Percentiles rank a stretch among this genome's conserved stretches.
Evolutionary conservation across 306 rosid genomes (phyloP).

Genomic region (Canavalia gladiata): DNA sequence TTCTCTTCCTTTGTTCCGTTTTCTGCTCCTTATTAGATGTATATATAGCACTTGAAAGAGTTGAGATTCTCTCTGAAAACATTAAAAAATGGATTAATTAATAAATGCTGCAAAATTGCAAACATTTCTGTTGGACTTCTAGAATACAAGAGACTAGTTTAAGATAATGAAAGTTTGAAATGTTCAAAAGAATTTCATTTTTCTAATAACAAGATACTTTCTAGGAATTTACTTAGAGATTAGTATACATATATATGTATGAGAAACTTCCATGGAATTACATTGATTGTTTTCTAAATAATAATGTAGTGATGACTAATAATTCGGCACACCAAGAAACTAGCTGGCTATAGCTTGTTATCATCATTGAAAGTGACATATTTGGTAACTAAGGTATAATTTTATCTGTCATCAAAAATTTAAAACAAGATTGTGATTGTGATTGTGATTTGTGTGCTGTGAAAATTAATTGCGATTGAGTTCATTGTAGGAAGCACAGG

Average conservation of each 20-base stretch:
- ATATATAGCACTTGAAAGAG: neutral
- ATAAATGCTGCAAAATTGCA: neutral
- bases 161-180: conserved; percentile 4
- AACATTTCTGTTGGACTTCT: neutral
- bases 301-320: neutral
- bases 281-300: neutral
- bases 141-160: neutral
- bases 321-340: neutral
- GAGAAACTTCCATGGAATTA: conserved; percentile 4
- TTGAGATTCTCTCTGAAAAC: neutral
- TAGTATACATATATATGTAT: neutral
- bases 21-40: neutral
- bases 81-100: neutral
- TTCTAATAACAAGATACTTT: neutral
- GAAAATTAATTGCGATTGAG: neutral
- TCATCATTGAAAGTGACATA: neutral
- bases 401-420: neutral
- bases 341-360: neutral
- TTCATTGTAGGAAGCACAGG: neutral
- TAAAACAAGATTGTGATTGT: neutral
- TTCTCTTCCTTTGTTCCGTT: neutral
- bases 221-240: neutral
- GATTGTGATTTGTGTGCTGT: neutral
- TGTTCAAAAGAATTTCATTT: neutral
- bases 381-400: too few species aligned